phyloP scores from a whole-genome alignment of 768 basidiomycete species.

The Termitomyces sp. region DNA sequence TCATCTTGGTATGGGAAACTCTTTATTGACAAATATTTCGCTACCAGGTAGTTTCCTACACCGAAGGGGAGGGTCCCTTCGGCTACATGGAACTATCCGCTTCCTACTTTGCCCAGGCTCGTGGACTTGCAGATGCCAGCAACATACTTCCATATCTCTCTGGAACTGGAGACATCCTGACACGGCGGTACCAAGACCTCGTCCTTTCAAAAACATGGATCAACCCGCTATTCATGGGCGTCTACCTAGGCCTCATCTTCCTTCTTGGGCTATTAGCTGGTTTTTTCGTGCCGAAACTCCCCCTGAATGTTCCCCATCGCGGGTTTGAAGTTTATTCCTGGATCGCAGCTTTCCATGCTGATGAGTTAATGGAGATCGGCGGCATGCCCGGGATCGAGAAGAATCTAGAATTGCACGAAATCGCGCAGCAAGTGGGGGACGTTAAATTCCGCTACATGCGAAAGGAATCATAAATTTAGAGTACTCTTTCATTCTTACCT shows the following conservation, averaged over 20 bases:
- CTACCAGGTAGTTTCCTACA: conserved; percentile 29
- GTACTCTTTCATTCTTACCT: not conserved
- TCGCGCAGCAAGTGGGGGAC: conserved; percentile 20
- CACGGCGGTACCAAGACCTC: conserved; percentile 26
- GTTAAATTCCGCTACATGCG: conserved; percentile 21
- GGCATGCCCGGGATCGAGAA: conserved; percentile 14
- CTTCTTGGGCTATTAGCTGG: conserved; percentile 26
- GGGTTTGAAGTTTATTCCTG: conserved; percentile 25
- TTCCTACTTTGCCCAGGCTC: conserved; percentile 24
- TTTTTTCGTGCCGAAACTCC: conserved; percentile 23
- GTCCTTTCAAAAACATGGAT: conserved; percentile 22
- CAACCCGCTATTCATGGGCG: conserved; percentile 16
- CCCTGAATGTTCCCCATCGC: conserved; percentile 21
- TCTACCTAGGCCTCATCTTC: conserved; percentile 18
- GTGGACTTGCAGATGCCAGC: conserved; percentile 30
- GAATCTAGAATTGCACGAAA: conserved; percentile 24
- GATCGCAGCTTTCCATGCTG: conserved; percentile 25
- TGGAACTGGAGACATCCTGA: conserved; percentile 29
- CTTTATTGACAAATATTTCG: not conserved
- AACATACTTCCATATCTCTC: conserved; percentile 37
- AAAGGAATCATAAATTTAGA: not conserved
- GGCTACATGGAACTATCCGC: conserved; percentile 34
- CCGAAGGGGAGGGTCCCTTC: conserved; percentile 26
- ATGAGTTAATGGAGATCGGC: conserved; percentile 20
- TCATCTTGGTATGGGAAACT: not conserved